Evolutionary conservation across 2,329 filamentous ascomycete species (phyloP), one percentile per base, ranked within the genome.

Genomic region (Pestalotiopsis fici): DNA sequence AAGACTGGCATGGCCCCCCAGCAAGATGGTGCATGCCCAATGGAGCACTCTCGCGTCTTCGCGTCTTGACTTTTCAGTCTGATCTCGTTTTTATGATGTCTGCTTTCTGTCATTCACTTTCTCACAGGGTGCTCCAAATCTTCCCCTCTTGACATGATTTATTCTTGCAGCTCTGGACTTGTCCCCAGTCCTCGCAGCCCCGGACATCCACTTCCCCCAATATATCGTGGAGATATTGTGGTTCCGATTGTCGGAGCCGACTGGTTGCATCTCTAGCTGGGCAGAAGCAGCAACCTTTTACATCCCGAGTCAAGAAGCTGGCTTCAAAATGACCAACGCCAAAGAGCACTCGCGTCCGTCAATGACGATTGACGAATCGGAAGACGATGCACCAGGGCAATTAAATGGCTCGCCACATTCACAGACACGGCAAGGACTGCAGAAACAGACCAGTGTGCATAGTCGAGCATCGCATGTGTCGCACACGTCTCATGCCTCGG

Each of bases 401-500:
- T 50, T 18, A 18, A 50, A 7, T 50, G 43, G 18, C 43, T 50
- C 43, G 43, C 43, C 18, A 50, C 43, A 50, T n/a, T 18, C 21
- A 60, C 31, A 60, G 21, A 60, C 55, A 35, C 31, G 15, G 28
- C 11, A 35, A 18, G 31, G 18, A 60, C 27, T 35, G 23, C 18
- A 12, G 18, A 60, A 11, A 2, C 28, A 18, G 18, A 27, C 27
- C 9, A 27, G 28, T 35, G 5, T 62, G 35, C 59, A 62, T 12
- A 57, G 59, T 25, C 59, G 35, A 21, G 39, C 35, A 25, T 62
- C 59, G n/a, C 35, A 28, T 62, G 59, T 35, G 11, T 43, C 35
- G 28, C 56, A 35, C 15, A 35, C 21, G 15, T 31, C 55, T 18
- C 80, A 70, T 25, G 70, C 66, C 50, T 76, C 76, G 9, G 71